A percentile compares a stretch with the other conserved stretches of the same genome.
These are phyloP conservation scores for Arthrocladium fulminans DNA, from an alignment of 2,329 filamentous ascomycete species.

Conservation along the genomic window DNA sequence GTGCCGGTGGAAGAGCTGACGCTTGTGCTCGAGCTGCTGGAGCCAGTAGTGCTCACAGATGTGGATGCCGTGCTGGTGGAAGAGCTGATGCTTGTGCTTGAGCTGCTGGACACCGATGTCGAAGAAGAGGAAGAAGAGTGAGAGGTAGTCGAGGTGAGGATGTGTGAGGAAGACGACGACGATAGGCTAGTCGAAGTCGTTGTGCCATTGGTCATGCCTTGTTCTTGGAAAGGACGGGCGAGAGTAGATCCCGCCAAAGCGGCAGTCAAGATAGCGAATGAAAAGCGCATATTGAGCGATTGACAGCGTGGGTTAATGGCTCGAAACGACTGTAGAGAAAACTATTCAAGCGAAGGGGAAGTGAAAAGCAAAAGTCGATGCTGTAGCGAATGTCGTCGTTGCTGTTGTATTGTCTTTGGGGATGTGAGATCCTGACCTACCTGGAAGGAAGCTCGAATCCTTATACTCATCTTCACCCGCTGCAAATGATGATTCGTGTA, in stretches of 20 bases:
- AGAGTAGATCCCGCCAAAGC: constrained; percentile 21
- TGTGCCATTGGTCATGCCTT: constrained; percentile 9
- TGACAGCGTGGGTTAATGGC: not conserved
- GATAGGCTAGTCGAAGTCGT: constrained; percentile 9
- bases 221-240: constrained; percentile 18
- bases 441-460: not conserved
- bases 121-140: constrained; percentile 2
- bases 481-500: not conserved
- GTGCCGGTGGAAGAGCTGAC: not conserved
- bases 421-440: constrained; percentile 5
- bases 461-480: constrained; percentile 4
- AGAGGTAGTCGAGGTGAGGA: not conserved
- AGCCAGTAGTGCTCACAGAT: not conserved
- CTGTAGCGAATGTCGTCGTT: constrained; percentile 7
- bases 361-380: constrained; percentile 1
- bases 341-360: constrained; percentile 1
- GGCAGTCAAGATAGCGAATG: constrained; percentile 15
- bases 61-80: constrained; percentile 8
- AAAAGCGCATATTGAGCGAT: constrained; percentile 12
- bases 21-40: constrained; percentile 3
- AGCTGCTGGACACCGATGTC: constrained; percentile 5
- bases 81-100: not conserved
- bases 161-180: constrained; percentile 1
- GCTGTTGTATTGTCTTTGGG: not conserved
- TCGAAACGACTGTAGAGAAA: not conserved